Evolutionary conservation across 2,329 filamentous ascomycete species (phyloP).

Genomic region (Cryphonectria japonica): DNA sequence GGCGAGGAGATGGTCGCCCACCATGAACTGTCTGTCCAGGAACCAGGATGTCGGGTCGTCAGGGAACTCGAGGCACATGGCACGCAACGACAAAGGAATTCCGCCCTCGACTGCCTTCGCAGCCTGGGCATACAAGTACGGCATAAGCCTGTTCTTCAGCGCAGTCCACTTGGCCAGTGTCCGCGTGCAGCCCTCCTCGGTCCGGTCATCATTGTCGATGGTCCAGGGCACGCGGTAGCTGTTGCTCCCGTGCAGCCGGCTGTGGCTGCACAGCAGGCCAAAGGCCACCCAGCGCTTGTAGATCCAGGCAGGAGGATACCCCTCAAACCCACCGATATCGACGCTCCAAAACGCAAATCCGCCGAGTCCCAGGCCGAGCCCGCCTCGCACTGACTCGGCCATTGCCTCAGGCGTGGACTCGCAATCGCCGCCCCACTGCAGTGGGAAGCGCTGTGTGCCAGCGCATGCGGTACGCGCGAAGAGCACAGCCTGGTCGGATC

Average conservation of each 20-base stretch:
- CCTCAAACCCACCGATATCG: slow-evolving; percentile 59
- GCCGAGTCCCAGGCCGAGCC: slow-evolving; percentile 36
- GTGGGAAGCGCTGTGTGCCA: slow-evolving; percentile 70
- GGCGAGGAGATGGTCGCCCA: slow-evolving; percentile 67
- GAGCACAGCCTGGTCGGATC: slow-evolving; percentile 58
- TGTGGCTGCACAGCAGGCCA: slow-evolving; percentile 71
- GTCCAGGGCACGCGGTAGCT: slow-evolving; percentile 78
- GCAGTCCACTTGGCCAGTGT: slow-evolving; percentile 52
- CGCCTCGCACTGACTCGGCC: slow-evolving; percentile 58
- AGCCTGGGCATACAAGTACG: slow-evolving; percentile 53
- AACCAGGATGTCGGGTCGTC: slow-evolving; percentile 70
- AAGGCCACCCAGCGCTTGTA: slow-evolving; percentile 83
- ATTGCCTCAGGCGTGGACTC: slow-evolving; percentile 75
- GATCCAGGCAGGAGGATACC: slow-evolving; percentile 66
- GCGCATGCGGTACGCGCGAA: slow-evolving; percentile 71
- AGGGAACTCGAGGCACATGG: slow-evolving; percentile 72
- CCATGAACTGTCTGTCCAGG: slow-evolving; percentile 73
- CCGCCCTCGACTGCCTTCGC: slow-evolving; percentile 32
- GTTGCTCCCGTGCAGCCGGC: slow-evolving; percentile 69
- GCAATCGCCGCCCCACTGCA: slow-evolving; percentile 76
- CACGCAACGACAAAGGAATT: slow-evolving; percentile 54
- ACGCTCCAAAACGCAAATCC: slow-evolving; percentile 39
- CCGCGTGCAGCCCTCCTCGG: slow-evolving; percentile 57
- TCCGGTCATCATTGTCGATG: slow-evolving; percentile 65
- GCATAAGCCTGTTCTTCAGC: slow-evolving; percentile 57